These are phyloP conservation scores for Calonectria pteridis DNA, from an alignment of 2,329 filamentous ascomycete species.

Conservation along the genomic window DNA sequence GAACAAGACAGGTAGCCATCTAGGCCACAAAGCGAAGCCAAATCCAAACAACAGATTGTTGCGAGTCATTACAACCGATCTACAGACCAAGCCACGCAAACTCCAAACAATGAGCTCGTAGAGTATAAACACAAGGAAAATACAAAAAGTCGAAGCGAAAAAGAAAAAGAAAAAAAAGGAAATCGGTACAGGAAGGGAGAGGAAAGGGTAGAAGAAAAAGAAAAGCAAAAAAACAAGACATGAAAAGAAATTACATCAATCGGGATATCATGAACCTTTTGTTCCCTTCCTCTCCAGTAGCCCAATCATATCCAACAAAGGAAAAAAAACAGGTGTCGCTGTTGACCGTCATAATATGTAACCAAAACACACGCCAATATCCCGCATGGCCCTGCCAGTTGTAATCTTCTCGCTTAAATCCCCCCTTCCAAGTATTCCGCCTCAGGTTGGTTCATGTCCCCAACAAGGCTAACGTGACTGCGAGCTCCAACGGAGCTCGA, in stretches of 20 bases:
- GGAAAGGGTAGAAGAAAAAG: conserved; percentile 19
- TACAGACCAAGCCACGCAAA: conserved; percentile 30
- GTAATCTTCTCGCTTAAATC: conserved; percentile 43
- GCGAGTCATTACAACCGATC: conserved; percentile 37
- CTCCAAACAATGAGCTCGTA: not conserved
- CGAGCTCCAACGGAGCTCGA: conserved; percentile 59
- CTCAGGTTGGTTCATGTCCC: conserved; percentile 51
- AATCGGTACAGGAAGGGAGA: conserved; percentile 21
- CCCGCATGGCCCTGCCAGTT: conserved; percentile 24
- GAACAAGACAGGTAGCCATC: not conserved
- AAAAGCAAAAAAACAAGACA: conserved; percentile 22
- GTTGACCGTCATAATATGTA: conserved; percentile 21
- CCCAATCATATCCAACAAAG: conserved; percentile 20
- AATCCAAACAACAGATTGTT: conserved; percentile 10
- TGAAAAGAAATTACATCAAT: conserved; percentile 20
- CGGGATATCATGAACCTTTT: conserved; percentile 37
- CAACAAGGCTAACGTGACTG: conserved; percentile 53
- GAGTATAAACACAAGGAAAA: not conserved
- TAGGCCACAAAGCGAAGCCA: not conserved
- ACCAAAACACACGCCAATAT: conserved; percentile 24
- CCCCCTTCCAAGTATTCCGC: conserved; percentile 50
- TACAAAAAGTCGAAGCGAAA: conserved; percentile 12
- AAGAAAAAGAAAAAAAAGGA: conserved; percentile 25
- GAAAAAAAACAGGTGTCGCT: conserved; percentile 32
- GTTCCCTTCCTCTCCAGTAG: conserved; percentile 15